Conservation (phyloP, 108 stramenopile genomes). For the Cyclotella cryptica region DNA sequence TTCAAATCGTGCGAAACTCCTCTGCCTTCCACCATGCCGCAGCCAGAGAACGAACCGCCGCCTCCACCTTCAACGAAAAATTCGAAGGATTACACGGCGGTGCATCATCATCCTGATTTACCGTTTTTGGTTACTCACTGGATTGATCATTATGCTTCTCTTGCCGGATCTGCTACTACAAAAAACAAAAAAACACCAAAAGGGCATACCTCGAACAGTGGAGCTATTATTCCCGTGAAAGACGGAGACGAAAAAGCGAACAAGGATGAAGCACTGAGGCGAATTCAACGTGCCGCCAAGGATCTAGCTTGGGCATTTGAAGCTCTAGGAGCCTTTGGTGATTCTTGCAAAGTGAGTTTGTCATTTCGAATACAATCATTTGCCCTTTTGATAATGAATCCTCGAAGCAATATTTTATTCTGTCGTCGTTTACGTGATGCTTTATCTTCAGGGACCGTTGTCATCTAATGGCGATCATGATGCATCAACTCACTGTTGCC, state of each 20-base stretch:
- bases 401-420: not conserved
- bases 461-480: not conserved
- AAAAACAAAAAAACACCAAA: not conserved
- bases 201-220: not conserved
- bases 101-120: constrained; percentile 49
- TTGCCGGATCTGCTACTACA: not conserved
- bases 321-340: constrained; percentile 75
- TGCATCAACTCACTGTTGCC: constrained; percentile 10
- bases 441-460: not conserved
- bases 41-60: no score
- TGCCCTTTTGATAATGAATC: not conserved
- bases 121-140: constrained; percentile 88
- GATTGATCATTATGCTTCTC: constrained; percentile 64
- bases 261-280: constrained; percentile 48
- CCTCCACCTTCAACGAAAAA: not conserved
- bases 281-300: constrained; percentile 62
- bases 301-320: constrained; percentile 81
- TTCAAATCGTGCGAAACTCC: no score
- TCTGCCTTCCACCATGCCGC: no score
- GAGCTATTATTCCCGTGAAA: not conserved
- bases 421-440: not conserved
- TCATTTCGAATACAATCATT: constrained; percentile 7
- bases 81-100: not conserved
- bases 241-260: constrained; percentile 6
- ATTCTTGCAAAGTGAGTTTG: constrained; percentile 50